Conservation (phyloP, 1,284 basidiomycete genomes). For the Taiwanofungus camphoratus region DNA sequence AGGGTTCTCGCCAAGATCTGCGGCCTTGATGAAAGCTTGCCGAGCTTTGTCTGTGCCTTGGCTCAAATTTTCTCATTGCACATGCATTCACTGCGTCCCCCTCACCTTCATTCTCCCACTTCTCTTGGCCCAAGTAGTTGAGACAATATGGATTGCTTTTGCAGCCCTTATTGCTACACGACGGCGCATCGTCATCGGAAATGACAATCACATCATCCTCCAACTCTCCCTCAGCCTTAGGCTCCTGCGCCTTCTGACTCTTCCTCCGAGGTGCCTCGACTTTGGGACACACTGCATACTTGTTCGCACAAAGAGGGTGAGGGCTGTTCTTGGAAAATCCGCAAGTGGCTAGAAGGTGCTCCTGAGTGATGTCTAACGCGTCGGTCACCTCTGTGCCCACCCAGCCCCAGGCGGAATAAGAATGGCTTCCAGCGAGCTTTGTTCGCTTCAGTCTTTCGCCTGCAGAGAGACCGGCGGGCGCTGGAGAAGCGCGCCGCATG, state of each 20-base stretch:
- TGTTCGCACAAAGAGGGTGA: conserved; percentile 50
- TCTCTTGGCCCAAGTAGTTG: conserved; percentile 78
- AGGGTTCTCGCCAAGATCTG: conserved; percentile 52
- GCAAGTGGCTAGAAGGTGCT: conserved; percentile 62
- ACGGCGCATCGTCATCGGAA: conserved; percentile 54
- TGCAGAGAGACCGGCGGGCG: conserved; percentile 45
- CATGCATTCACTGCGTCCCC: background rate
- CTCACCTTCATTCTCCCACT: conserved; percentile 65
- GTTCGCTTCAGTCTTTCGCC: conserved; percentile 58
- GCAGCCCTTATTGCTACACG: conserved; percentile 63
- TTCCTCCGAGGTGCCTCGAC: conserved; percentile 7
- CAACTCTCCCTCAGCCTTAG: conserved; percentile 33
- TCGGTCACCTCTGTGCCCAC: conserved; percentile 59
- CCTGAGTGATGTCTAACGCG: conserved; percentile 51
- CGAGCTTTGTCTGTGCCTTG: conserved; percentile 41
- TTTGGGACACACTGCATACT: conserved; percentile 33
- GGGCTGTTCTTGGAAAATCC: conserved; percentile 50
- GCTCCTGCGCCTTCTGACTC: conserved; percentile 1
- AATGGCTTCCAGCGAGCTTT: conserved; percentile 38
- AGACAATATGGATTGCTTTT: conserved; percentile 75
- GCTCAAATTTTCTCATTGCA: background rate
- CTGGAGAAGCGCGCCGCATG: conserved; percentile 45
- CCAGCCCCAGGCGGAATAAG: conserved; percentile 68
- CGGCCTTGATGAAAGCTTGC: conserved; percentile 46
- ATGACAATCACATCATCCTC: conserved; percentile 62